Base-by-base conservation (phyloP, 139 green algal genomes). In the Bryopsis sp. region DNA sequence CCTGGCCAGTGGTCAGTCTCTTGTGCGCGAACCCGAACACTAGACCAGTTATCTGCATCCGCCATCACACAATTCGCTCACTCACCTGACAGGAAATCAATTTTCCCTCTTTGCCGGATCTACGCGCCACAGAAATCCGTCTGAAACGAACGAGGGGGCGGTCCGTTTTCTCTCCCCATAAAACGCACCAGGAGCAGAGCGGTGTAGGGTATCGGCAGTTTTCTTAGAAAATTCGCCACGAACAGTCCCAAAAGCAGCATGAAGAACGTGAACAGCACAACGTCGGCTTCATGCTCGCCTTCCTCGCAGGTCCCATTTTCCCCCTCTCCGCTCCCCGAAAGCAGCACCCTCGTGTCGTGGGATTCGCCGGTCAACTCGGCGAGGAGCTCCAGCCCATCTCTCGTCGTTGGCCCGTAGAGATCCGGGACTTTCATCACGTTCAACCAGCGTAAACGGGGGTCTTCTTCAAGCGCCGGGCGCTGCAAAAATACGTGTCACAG, bases 251-350 rank as follows among this genome's bases (percentile, higher is more conserved):
- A 24, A 11, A 67, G 34, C 6, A 67, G 6, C 59, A 67, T 67
- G 32, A 67, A 67, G 59, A 67, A 67, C 24, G 32, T 24, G 24
- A 67, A 7, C 59, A 67, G 31, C n/a, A 67, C 59, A 15, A 67
- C 59, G 31, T 67, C 59, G 24, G 32, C 59, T 47, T 22, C 59
- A 29, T 22, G 15, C 28, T 67, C 24, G 15, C 29, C 7, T 29
- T 67, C 59, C 59, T 67, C 59, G 59, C 59, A 67, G 15, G 15
- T 29, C 32, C 15, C 32, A n/a, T 67, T 29, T 5, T 43, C 59
- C 33, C 48, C 48, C 33, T 61, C 48, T n/a, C n/a, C n/a, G n/a
- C n/a, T n/a, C n/a, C n/a, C n/a, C n/a, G n/a, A n/a, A n/a, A n/a
- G n/a, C n/a, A n/a, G n/a, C n/a, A n/a, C n/a, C n/a, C n/a, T n/a